phyloP scores from a whole-genome alignment of 164 flowering plant genomes.

The Magnolia officinalis region DNA sequence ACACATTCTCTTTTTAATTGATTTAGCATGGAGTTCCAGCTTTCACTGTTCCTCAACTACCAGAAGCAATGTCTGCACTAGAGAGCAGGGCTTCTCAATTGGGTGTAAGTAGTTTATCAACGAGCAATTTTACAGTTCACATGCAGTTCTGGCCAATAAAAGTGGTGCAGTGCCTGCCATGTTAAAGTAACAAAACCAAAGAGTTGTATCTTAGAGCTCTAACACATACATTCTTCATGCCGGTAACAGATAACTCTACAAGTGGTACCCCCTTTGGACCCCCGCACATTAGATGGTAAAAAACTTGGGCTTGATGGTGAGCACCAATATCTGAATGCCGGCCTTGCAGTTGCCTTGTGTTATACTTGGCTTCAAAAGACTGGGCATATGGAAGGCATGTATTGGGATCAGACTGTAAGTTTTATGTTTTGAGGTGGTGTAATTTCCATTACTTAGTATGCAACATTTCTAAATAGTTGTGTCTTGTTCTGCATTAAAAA shows the following conservation, averaged over 20 bases:
- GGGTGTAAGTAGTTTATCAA: conserved; percentile 46
- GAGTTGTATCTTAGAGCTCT: not conserved
- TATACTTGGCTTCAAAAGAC: conserved; percentile 76
- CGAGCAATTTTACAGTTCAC: not conserved
- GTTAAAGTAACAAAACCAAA: not conserved
- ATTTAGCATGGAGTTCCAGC: conserved; percentile 81
- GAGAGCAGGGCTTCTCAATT: conserved; percentile 67
- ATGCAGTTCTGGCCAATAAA: conserved; percentile 4
- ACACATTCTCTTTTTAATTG: conserved; percentile 1
- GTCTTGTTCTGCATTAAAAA: conserved; percentile 9
- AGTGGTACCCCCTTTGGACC: conserved; percentile 67
- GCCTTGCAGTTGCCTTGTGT: conserved; percentile 80
- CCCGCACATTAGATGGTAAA: conserved; percentile 55
- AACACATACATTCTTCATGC: conserved; percentile 9
- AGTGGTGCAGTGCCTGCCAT: not conserved
- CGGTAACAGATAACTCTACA: conserved; percentile 64
- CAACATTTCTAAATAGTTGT: conserved; percentile 1
- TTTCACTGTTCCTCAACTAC: conserved; percentile 90
- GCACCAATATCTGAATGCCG: conserved; percentile 85
- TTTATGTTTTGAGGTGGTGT: conserved; percentile 3
- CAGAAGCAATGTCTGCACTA: conserved; percentile 91
- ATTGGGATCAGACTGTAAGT: conserved; percentile 58
- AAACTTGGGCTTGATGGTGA: conserved; percentile 88
- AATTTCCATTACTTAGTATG: not conserved
- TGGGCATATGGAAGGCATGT: conserved; percentile 49